Conservation (phyloP, 371 early-diverging fungal genomes). For the Mortierella sp. region DNA sequence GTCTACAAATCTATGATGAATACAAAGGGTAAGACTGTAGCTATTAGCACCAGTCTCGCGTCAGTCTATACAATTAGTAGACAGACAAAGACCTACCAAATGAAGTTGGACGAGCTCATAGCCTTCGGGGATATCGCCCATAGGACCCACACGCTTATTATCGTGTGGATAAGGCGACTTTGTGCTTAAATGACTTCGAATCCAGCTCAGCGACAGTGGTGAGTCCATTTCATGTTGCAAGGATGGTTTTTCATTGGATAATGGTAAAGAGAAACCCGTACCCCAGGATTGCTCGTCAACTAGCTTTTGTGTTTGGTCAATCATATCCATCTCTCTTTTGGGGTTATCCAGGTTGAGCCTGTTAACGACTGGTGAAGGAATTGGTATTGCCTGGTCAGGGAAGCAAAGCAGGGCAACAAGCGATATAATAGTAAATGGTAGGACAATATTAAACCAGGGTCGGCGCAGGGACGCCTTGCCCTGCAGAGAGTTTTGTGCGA, state of each 20-base stretch:
- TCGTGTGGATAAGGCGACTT: constrained; percentile 53
- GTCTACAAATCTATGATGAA: constrained; percentile 21
- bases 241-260: not conserved
- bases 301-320: too few species aligned
- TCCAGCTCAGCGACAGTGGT: constrained; percentile 12
- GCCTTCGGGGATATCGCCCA: constrained; percentile 37
- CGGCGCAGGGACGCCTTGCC: not conserved
- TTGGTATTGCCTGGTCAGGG: too few species aligned
- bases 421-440: not conserved
- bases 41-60: not conserved
- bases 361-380: too few species aligned
- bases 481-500: not conserved
- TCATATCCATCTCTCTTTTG: too few species aligned
- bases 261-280: not conserved
- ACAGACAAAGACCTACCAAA: constrained; percentile 22
- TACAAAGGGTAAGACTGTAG: not conserved
- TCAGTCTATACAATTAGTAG: constrained; percentile 13
- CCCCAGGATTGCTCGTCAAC: too few species aligned
- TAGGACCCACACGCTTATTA: constrained; percentile 15
- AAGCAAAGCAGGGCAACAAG: too few species aligned
- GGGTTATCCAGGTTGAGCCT: too few species aligned
- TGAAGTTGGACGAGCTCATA: constrained; percentile 46
- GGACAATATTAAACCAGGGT: not conserved
- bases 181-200: constrained; percentile 35
- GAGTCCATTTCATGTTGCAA: not conserved